Conservation (phyloP, 2,329 filamentous ascomycete species). For the Dryadomyces sulphureus region DNA sequence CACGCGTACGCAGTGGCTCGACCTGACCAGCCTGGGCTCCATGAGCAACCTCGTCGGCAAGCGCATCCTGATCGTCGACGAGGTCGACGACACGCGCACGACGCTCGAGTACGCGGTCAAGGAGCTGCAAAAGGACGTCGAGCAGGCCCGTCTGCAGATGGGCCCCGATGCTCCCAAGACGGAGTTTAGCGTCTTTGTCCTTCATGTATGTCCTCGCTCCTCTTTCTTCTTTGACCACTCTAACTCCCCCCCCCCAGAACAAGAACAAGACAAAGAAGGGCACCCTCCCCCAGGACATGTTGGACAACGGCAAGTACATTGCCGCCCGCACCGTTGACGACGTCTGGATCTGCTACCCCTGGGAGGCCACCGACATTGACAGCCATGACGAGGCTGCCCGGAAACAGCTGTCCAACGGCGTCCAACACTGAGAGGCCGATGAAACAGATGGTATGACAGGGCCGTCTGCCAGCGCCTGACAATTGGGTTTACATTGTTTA, state of each 20-base stretch:
- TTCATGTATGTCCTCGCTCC: conserved; percentile 47
- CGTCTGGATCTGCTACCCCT: conserved; percentile 98
- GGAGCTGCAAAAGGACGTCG: conserved; percentile 90
- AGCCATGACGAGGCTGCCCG: conserved; percentile 66
- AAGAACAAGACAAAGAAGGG: conserved; percentile 98
- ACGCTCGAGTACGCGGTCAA: conserved; percentile 88
- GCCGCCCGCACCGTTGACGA: conserved; percentile 83
- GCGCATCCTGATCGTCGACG: conserved; percentile 82
- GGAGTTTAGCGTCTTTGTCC: conserved; percentile 84
- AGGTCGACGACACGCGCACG: conserved; percentile 90
- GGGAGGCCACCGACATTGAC: conserved; percentile 90
- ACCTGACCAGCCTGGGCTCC: conserved; percentile 65
- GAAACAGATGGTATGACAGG: background rate
- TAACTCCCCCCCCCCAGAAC: conserved; percentile 41
- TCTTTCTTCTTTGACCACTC: conserved; percentile 9
- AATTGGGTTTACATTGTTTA: background rate
- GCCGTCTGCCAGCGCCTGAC: background rate
- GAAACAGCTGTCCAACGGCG: conserved; percentile 18
- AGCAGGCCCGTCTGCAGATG: conserved; percentile 58
- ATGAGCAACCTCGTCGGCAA: conserved; percentile 85
- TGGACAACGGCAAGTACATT: conserved; percentile 57
- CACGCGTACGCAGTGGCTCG: conserved; percentile 95
- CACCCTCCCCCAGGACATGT: conserved; percentile 61
- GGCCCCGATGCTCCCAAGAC: conserved; percentile 54
- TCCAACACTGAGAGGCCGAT: background rate